A percentile compares a stretch with the other conserved stretches of the same genome.
Conservation (phyloP, 192 early-diverging fungal genomes). For the Spinellus fusiger region DNA sequence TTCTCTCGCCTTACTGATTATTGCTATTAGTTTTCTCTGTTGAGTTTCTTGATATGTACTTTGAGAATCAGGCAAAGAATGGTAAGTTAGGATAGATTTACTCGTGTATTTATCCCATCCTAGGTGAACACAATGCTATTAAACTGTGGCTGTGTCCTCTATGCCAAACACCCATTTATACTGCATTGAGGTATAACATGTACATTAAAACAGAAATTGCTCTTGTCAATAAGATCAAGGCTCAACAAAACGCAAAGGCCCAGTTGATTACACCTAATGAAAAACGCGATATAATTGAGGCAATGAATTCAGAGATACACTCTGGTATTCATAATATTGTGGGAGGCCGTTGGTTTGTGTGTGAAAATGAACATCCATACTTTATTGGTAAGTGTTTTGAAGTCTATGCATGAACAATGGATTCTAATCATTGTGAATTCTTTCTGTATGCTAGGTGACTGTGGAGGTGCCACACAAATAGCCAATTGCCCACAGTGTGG, state of each 20-base stretch:
- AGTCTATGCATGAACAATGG: background rate
- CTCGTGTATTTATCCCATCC: background rate
- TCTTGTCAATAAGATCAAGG: conserved; percentile 30
- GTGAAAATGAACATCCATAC: conserved; percentile 34
- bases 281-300: conserved; percentile 23
- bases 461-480: conserved; percentile 34
- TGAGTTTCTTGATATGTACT: conserved; percentile 23
- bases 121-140: conserved; percentile 24
- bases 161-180: conserved; percentile 20
- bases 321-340: conserved; percentile 16
- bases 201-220: conserved; percentile 26
- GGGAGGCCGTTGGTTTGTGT: conserved; percentile 38
- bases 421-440: background rate
- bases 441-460: conserved; percentile 16
- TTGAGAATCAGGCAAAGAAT: conserved; percentile 13
- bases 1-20: background rate
- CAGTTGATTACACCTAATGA: conserved; percentile 19
- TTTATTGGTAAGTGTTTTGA: conserved; percentile 26
- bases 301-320: conserved; percentile 27
- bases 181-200: conserved; percentile 23
- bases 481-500: conserved; percentile 28
- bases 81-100: conserved; percentile 14
- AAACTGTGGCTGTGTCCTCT: conserved; percentile 36
- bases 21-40: conserved; percentile 19
- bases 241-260: conserved; percentile 13